phyloP scores from a whole-genome alignment of 768 basidiomycete species.

The Russula ochroleuca region DNA sequence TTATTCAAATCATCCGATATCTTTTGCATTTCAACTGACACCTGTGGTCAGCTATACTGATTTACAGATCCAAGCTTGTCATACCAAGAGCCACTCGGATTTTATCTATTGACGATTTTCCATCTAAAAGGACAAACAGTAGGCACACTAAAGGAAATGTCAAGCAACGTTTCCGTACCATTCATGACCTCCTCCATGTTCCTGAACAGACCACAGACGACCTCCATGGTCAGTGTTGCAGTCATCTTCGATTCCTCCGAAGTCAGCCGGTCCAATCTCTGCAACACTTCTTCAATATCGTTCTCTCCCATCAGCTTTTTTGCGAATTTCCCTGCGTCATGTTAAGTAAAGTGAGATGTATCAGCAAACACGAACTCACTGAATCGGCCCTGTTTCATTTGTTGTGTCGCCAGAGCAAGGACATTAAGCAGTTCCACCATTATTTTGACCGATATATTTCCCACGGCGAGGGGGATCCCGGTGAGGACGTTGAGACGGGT shows the following conservation, averaged over 20 bases:
- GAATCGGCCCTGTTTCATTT: conserved; percentile 1
- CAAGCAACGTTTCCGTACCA: not conserved
- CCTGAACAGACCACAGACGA: conserved; percentile 4
- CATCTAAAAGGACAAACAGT: not conserved
- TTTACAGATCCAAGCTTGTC: not conserved
- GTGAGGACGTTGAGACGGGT: not conserved
- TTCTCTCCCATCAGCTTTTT: not conserved
- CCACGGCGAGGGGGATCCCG: not conserved
- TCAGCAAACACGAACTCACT: not conserved
- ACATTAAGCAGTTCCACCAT: conserved; percentile 1
- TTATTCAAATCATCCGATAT: not conserved
- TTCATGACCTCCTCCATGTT: conserved; percentile 5
- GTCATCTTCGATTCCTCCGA: not conserved
- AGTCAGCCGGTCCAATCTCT: conserved; percentile 8
- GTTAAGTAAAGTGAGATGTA: not conserved
- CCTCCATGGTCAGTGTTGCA: not conserved
- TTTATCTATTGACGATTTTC: not conserved
- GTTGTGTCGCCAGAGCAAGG: not conserved
- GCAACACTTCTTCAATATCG: not conserved
- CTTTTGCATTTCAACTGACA: not conserved
- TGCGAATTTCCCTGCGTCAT: not conserved
- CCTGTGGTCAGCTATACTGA: not conserved
- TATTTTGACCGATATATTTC: not conserved
- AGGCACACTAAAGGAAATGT: not conserved
- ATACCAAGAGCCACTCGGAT: conserved; percentile 3